A percentile compares a stretch with the other conserved stretches of the same genome.
Evolutionary conservation across 768 basidiomycete species (phyloP).

Genomic region (Russula abietina): DNA sequence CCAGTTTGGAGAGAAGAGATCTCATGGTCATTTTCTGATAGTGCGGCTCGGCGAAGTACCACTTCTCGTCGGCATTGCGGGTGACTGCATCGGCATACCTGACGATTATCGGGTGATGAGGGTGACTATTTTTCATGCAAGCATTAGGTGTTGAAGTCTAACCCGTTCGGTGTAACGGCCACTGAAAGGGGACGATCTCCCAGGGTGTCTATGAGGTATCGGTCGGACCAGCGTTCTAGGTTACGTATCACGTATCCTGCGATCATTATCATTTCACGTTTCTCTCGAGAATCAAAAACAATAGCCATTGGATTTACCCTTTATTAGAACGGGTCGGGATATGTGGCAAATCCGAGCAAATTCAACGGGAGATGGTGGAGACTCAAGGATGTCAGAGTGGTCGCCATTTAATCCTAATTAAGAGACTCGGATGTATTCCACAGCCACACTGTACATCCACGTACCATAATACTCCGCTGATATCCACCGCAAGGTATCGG

Average conservation of each 20-base stretch:
- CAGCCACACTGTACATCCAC: constrained; percentile 1
- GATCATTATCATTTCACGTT: constrained; percentile 7
- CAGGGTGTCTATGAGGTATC: constrained; percentile 54
- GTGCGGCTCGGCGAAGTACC: constrained; percentile 74
- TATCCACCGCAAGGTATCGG: constrained; percentile 31
- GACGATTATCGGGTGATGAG: constrained; percentile 17
- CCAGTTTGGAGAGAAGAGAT: constrained; percentile 43
- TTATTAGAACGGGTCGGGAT: constrained; percentile 68
- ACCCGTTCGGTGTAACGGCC: constrained; percentile 84
- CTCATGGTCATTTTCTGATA: constrained; percentile 62
- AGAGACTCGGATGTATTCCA: too few relatives aligned
- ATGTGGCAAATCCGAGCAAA: constrained; percentile 63
- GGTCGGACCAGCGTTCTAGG: constrained; percentile 54
- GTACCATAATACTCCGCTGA: constrained; percentile 36
- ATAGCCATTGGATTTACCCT: constrained; percentile 38
- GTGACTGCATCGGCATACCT: constrained; percentile 77
- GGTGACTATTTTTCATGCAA: background rate
- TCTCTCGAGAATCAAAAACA: background rate
- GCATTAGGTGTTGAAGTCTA: constrained; percentile 21
- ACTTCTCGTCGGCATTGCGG: constrained; percentile 42
- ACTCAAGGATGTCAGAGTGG: constrained; percentile 43
- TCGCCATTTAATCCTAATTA: constrained; percentile 55
- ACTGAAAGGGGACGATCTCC: constrained; percentile 54
- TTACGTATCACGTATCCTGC: constrained; percentile 48
- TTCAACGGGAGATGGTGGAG: constrained; percentile 59